phyloP scores from a whole-genome alignment of 129 eudicot genomes.

The Centrapalus pauciflorus region DNA sequence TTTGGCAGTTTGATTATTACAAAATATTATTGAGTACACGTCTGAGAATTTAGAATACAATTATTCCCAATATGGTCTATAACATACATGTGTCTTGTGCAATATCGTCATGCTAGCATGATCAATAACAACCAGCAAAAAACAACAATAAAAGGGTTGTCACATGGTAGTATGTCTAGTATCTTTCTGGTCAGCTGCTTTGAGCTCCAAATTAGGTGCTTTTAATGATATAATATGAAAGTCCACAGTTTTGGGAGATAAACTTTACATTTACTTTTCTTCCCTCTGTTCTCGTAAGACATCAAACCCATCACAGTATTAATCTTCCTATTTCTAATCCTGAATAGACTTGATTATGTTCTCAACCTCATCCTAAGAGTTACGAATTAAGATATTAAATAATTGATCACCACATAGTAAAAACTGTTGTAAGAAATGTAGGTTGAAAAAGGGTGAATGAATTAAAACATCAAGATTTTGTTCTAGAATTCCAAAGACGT shows the following conservation, averaged over 20 bases:
- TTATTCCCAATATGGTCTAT: not conserved
- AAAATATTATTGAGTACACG: too few species aligned
- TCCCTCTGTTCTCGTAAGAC: not conserved
- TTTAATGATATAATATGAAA: not conserved
- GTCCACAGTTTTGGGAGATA: not conserved
- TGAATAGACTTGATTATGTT: not conserved
- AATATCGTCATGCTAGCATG: not conserved
- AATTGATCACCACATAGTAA: too few species aligned
- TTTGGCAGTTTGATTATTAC: not conserved
- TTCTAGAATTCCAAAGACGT: not conserved
- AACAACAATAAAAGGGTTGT: not conserved
- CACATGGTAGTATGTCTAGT: not conserved
- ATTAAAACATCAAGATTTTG: not conserved
- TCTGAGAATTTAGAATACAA: not conserved
- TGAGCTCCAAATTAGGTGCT: not conserved
- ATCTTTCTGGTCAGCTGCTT: not conserved
- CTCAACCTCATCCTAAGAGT: not conserved
- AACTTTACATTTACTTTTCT: not conserved
- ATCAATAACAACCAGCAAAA: not conserved
- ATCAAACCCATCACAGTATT: not conserved
- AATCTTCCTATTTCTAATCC: not conserved
- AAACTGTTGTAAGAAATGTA: not conserved
- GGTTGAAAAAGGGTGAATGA: not conserved
- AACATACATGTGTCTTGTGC: not conserved
- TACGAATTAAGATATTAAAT: not conserved